Evolutionary conservation across 768 basidiomycete genomes (phyloP).

Genomic region (Infundibulicybe gibba): DNA sequence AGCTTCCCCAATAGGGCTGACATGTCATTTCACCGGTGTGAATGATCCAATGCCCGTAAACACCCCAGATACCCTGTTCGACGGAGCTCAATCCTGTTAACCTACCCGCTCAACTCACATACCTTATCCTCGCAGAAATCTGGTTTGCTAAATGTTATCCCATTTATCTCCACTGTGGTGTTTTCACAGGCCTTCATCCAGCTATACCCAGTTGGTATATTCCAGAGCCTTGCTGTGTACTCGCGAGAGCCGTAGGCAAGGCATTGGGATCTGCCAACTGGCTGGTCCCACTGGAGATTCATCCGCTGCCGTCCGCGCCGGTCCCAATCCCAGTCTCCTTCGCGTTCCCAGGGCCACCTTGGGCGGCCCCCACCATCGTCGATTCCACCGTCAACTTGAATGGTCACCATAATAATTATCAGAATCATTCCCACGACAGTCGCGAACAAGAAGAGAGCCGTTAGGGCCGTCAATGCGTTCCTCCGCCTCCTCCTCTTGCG

Average conservation of each 20-base stretch:
- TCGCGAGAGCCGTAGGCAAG: slow-evolving; percentile 21
- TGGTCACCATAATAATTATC: no score
- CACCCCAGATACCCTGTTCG: slow-evolving; percentile 26
- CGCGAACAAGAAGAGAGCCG: no score
- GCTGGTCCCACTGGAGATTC: slow-evolving; percentile 20
- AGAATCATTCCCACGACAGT: no score
- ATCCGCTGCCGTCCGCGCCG: not conserved
- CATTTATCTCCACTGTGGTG: slow-evolving; percentile 23
- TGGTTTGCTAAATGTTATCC: slow-evolving; percentile 15
- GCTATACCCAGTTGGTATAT: slow-evolving; percentile 20
- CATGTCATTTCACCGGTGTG: slow-evolving; percentile 21
- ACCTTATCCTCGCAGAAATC: slow-evolving; percentile 25
- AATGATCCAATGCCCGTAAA: slow-evolving; percentile 26
- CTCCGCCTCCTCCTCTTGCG: no score
- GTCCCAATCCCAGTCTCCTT: no score
- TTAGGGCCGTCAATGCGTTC: no score
- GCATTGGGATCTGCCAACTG: slow-evolving; percentile 18
- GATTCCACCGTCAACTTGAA: no score
- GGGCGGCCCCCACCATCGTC: no score
- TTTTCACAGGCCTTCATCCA: slow-evolving; percentile 20
- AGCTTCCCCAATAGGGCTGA: slow-evolving; percentile 23
- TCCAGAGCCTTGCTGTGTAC: slow-evolving; percentile 24
- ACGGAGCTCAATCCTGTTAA: not conserved
- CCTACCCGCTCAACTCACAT: not conserved
- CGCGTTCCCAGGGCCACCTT: no score